phyloP scores from a whole-genome alignment of 805 yeast species.

The Ogataea saltuana region DNA sequence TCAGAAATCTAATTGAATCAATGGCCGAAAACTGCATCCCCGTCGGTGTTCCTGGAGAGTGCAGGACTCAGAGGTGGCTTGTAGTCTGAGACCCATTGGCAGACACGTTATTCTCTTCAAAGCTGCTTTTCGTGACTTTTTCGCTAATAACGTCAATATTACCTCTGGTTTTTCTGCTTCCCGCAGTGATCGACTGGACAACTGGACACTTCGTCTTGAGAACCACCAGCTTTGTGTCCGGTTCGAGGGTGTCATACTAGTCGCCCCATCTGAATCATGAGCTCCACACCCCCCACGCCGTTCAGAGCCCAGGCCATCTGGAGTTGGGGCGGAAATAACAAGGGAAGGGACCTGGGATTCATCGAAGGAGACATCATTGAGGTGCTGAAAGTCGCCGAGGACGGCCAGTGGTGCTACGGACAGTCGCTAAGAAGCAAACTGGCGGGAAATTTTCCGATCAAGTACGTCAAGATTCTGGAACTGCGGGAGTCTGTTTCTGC shows the following conservation, averaged over 20 bases:
- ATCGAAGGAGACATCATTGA: slow-evolving; percentile 92
- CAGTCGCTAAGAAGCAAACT: slow-evolving; percentile 74
- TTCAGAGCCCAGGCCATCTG: slow-evolving; percentile 58
- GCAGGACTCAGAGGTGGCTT: slow-evolving; percentile 6
- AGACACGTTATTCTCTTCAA: too few species aligned
- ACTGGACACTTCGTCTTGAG: too few species aligned
- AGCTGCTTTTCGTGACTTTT: not conserved
- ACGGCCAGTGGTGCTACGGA: slow-evolving; percentile 94
- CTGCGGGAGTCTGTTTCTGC: slow-evolving; percentile 14
- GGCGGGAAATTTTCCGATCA: slow-evolving; percentile 84
- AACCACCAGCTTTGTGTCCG: too few species aligned
- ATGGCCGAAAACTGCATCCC: too few species aligned
- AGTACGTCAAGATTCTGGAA: slow-evolving; percentile 62
- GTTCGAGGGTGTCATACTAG: too few species aligned
- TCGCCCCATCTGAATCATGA: too few species aligned
- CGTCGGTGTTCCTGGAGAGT: slow-evolving; percentile 1
- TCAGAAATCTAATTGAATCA: slow-evolving; percentile 9
- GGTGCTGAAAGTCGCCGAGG: slow-evolving; percentile 66
- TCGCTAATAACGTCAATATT: too few species aligned
- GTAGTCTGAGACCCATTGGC: not conserved
- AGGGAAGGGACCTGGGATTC: slow-evolving; percentile 81
- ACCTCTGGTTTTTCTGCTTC: not conserved
- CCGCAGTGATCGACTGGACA: too few species aligned
- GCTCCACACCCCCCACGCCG: slow-evolving; percentile 27
- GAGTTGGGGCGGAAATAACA: slow-evolving; percentile 93